Evolutionary conservation across 192 early-diverging fungal species (phyloP).

Genomic region (Coemansia sp.): DNA sequence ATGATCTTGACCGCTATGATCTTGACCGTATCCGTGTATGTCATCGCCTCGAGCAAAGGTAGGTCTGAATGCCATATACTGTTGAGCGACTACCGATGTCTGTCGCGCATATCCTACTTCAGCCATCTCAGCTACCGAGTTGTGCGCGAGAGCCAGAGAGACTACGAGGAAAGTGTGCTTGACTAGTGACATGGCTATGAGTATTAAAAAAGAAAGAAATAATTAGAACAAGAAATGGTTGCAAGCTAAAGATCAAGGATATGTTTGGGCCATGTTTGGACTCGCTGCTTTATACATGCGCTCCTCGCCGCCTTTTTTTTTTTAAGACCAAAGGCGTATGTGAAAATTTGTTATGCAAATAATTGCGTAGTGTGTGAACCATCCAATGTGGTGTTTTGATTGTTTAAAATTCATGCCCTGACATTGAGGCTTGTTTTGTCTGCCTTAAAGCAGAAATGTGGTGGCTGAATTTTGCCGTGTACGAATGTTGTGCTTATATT

Average conservation of each 20-base stretch:
- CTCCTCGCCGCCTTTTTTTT: not conserved
- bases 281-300: not conserved
- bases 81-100: constrained; percentile 26
- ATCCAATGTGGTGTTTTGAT: not conserved
- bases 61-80: constrained; percentile 28
- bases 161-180: too few species aligned
- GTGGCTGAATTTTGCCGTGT: not conserved
- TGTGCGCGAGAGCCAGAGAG: too few species aligned
- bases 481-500: not conserved
- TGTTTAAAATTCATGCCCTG: not conserved
- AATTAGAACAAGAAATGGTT: too few species aligned
- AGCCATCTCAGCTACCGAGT: not conserved
- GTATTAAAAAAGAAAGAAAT: too few species aligned
- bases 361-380: not conserved
- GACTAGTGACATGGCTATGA: not conserved
- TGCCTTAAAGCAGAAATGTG: not conserved
- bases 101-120: constrained; percentile 50
- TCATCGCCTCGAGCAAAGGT: too few species aligned
- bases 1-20: too few species aligned
- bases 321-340: not conserved
- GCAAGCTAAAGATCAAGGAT: not conserved
- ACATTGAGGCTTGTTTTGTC: not conserved
- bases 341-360: too few species aligned
- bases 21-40: too few species aligned
- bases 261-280: not conserved